A percentile compares a stretch with the other conserved stretches of the same genome.
Evolutionary conservation across 441 rosid species (phyloP).

Genomic region (Breynia disticha): DNA sequence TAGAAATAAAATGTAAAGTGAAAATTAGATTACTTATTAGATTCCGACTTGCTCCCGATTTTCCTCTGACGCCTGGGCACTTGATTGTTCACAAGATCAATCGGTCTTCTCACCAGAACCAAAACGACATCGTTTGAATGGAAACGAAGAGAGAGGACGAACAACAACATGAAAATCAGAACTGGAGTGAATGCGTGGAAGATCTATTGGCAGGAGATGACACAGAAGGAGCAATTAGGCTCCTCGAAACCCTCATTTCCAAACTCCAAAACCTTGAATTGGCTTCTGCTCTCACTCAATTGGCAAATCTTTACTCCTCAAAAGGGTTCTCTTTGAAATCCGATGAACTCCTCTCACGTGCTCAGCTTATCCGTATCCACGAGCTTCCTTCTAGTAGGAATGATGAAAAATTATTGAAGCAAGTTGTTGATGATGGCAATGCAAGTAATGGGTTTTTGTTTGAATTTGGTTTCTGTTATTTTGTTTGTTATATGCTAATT

Average conservation of each 20-base stretch:
- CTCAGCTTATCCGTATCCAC: slow-evolving; percentile 40
- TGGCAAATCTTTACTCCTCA: slow-evolving; percentile 61
- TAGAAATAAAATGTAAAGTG: no score
- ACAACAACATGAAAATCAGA: slow-evolving; percentile 16
- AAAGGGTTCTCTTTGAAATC: slow-evolving; percentile 67
- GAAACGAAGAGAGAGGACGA: neutral
- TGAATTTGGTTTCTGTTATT: no score
- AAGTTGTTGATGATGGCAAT: no score
- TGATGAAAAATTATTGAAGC: no score
- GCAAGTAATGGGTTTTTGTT: neutral
- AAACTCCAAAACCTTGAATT: slow-evolving; percentile 44
- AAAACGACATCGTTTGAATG: neutral
- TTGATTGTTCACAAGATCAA: no score
- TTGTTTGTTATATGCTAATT: neutral
- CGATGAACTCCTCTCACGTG: slow-evolving; percentile 54
- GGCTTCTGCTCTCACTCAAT: slow-evolving; percentile 48
- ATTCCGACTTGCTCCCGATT: no score
- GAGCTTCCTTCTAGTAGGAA: slow-evolving; percentile 4
- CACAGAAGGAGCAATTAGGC: slow-evolving; percentile 47
- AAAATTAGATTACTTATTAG: no score
- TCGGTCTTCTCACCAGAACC: no score
- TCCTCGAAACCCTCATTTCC: slow-evolving; percentile 47
- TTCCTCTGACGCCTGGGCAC: no score
- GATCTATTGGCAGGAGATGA: slow-evolving; percentile 71
- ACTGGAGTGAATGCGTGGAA: slow-evolving; percentile 82